Conservation (phyloP, 164 flowering plant species). For the Protea cynaroides region DNA sequence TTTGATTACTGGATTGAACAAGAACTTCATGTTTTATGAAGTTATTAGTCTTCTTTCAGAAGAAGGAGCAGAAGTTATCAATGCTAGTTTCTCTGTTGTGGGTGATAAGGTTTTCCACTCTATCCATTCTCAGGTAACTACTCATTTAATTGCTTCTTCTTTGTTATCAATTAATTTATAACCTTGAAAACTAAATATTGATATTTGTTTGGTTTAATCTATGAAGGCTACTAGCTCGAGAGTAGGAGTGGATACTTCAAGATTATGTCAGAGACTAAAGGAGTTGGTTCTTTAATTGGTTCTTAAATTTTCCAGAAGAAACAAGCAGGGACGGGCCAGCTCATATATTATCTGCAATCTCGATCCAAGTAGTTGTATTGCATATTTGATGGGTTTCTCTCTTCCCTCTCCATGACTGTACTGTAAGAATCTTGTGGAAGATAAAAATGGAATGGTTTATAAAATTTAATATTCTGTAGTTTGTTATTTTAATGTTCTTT, state of each 20-base stretch:
- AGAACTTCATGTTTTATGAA: slow-evolving; percentile 37
- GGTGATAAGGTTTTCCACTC: slow-evolving; percentile 36
- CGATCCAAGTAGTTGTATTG: too few species aligned
- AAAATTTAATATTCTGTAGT: too few species aligned
- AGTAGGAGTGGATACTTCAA: not conserved
- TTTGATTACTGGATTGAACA: slow-evolving; percentile 30
- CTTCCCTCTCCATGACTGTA: too few species aligned
- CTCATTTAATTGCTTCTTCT: not conserved
- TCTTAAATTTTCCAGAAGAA: too few species aligned
- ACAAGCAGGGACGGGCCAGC: too few species aligned
- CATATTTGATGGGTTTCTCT: too few species aligned
- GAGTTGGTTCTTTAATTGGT: not conserved
- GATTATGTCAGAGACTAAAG: not conserved
- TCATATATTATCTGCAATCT: not conserved
- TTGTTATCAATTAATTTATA: too few species aligned
- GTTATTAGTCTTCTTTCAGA: slow-evolving; percentile 38
- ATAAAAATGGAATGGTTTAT: too few species aligned
- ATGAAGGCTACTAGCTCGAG: not conserved
- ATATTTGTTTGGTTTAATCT: not conserved
- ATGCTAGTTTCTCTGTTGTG: slow-evolving; percentile 27
- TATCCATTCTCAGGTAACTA: slow-evolving; percentile 43
- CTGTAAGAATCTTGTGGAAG: too few species aligned
- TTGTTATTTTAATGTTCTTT: too few species aligned
- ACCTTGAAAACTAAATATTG: too few species aligned
- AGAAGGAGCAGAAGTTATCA: slow-evolving; percentile 50